Conservation (phyloP, 2,329 filamentous ascomycete genomes). For the Colletotrichum truncatum region DNA sequence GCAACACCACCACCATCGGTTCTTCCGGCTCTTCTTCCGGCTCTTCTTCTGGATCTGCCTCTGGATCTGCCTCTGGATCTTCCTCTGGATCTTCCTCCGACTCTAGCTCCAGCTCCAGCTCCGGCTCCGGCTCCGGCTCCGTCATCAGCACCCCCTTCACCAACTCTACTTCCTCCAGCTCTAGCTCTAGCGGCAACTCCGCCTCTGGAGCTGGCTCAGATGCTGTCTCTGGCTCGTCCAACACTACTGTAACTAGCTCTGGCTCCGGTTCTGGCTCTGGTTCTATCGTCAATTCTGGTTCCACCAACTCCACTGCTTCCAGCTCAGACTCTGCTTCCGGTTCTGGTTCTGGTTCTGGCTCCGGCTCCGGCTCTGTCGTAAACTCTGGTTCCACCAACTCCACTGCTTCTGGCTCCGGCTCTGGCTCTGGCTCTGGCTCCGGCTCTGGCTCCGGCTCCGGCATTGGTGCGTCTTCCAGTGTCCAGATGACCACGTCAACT, state of each 20-base stretch:
- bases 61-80: background rate
- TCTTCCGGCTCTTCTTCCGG: background rate
- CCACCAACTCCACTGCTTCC: background rate
- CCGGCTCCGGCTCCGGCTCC: background rate
- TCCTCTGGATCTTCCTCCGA: background rate
- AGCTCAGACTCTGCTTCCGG: background rate
- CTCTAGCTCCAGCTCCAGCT: background rate
- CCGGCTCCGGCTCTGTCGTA: background rate
- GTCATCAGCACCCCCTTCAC: background rate
- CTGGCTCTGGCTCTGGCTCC: background rate
- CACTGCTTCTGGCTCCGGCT: background rate
- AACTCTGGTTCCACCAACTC: background rate
- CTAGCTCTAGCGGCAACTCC: background rate
- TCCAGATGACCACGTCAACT: conserved; percentile 43
- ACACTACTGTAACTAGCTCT: background rate
- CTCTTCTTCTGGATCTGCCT: background rate
- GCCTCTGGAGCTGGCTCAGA: conserved; percentile 19
- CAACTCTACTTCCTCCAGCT: too few species aligned
- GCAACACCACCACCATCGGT: background rate
- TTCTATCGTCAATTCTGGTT: background rate
- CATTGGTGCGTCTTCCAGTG: conserved; percentile 24
- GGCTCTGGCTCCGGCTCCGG: conserved; percentile 20
- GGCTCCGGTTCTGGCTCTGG: conserved; percentile 2
- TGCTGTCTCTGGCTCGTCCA: conserved; percentile 10
- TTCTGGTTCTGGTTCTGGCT: background rate